Conservation (phyloP, 1,284 basidiomycete species). For the Cutaneotrichosporon curvatum region DNA sequence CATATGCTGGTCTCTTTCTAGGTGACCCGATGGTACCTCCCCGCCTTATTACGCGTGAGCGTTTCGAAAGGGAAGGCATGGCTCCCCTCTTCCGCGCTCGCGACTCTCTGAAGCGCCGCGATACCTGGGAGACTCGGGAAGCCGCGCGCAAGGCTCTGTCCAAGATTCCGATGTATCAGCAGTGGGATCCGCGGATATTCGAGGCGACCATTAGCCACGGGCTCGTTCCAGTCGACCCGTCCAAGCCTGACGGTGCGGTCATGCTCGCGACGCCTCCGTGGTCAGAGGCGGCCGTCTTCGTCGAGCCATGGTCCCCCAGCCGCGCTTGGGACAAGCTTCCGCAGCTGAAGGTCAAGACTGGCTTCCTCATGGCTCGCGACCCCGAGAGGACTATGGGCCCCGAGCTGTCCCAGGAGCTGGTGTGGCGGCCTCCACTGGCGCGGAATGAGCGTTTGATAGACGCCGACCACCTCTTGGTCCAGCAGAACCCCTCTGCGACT, state of each 20-base stretch:
- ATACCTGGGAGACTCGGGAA: constrained; percentile 1
- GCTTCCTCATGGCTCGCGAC: constrained; percentile 24
- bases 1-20: constrained; percentile 48
- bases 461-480: constrained; percentile 31
- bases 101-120: constrained; percentile 10
- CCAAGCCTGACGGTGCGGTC: constrained; percentile 19
- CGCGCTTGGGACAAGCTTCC: constrained; percentile 29
- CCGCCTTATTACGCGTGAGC: background rate
- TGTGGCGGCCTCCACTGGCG: constrained; percentile 25
- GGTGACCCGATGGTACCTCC: constrained; percentile 52
- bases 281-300: constrained; percentile 26
- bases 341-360: constrained; percentile 22
- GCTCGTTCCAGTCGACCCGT: constrained; percentile 46
- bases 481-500: constrained; percentile 30
- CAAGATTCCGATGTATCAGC: constrained; percentile 2
- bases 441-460: constrained; percentile 31
- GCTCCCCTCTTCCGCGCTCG: constrained; percentile 1
- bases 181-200: constrained; percentile 5
- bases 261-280: constrained; percentile 28
- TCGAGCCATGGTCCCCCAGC: constrained; percentile 21
- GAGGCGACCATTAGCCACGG: constrained; percentile 62
- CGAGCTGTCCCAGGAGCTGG: constrained; percentile 20
- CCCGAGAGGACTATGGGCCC: constrained; percentile 24
- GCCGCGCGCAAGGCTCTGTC: constrained; percentile 2
- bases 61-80: background rate